These are phyloP conservation scores for Austropuccinia psidii DNA, from an alignment of 1,284 basidiomycete genomes.

Conservation along the genomic window DNA sequence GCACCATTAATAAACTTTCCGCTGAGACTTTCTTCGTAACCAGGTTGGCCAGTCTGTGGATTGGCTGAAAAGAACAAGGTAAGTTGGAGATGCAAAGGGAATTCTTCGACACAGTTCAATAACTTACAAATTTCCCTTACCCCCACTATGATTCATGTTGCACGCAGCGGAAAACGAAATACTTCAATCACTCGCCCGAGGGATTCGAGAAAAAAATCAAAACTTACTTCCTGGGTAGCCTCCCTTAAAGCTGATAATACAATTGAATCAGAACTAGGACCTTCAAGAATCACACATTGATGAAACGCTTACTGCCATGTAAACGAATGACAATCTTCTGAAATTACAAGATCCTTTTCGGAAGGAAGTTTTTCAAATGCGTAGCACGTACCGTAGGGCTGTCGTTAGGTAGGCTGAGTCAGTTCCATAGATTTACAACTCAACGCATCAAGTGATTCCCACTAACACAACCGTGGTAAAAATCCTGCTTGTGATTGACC, in stretches of 20 bases:
- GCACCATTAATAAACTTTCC: neutral
- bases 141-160: no score
- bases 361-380: neutral
- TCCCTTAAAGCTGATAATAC: neutral
- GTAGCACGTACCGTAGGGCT: neutral
- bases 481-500: neutral
- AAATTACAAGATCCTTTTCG: neutral
- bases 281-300: no score
- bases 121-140: no score
- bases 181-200: no score
- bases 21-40: conserved; percentile 1
- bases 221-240: neutral
- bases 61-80: neutral
- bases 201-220: no score
- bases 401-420: no score
- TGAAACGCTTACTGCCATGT: conserved; percentile 8
- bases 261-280: no score
- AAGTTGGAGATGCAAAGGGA: no score
- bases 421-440: neutral
- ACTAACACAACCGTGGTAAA: conserved; percentile 22
- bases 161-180: no score
- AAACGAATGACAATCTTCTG: neutral
- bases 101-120: no score
- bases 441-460: neutral
- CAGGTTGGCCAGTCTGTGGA: neutral